These are phyloP conservation scores for Dipodascus albidus DNA, from an alignment of 805 yeast species.

Conservation along the genomic window DNA sequence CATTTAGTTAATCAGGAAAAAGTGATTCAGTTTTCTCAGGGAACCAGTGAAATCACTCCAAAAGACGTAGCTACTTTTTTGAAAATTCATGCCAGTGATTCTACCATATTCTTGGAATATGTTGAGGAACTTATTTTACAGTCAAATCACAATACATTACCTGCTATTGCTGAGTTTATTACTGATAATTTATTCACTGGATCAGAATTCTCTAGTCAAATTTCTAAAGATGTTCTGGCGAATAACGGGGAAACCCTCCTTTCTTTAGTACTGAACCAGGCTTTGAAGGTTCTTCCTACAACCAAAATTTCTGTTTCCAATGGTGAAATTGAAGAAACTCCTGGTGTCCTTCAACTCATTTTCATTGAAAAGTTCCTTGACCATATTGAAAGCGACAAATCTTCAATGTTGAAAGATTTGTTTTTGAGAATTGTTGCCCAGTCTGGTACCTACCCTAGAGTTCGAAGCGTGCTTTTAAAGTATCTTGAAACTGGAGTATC, in stretches of 20 bases:
- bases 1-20: background rate
- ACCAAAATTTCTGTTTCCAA: background rate
- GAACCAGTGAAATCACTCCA: background rate
- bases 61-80: background rate
- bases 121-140: background rate
- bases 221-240: background rate
- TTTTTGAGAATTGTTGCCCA: slow-evolving; percentile 18
- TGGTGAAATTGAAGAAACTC: background rate
- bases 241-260: background rate
- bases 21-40: background rate
- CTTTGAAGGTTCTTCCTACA: background rate
- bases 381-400: background rate
- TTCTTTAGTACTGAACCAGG: background rate
- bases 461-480: slow-evolving; percentile 11
- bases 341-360: background rate
- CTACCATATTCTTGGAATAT: background rate
- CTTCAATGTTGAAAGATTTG: slow-evolving; percentile 13
- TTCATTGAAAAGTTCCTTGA: background rate
- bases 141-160: background rate
- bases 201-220: background rate
- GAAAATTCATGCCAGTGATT: background rate
- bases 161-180: background rate
- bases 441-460: slow-evolving; percentile 16
- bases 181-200: background rate
- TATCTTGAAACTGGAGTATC: slow-evolving; percentile 4